Evolutionary conservation across 1,284 basidiomycete genomes (phyloP).

Genomic region (Fomitopsis pinicola): DNA sequence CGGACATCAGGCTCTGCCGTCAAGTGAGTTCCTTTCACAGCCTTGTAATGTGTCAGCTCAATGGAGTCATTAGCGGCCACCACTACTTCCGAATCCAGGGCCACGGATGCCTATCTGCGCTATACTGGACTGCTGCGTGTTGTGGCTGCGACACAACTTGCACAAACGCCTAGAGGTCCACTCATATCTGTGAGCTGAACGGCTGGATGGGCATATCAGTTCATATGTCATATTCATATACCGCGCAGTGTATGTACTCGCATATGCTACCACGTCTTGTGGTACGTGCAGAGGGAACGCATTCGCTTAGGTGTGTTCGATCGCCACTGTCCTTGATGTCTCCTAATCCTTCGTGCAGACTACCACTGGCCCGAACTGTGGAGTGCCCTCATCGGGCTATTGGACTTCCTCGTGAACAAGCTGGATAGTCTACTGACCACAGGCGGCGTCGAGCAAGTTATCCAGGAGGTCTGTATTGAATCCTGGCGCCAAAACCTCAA

Average conservation of each 20-base stretch:
- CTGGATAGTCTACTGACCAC: constrained; percentile 45
- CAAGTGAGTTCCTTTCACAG: constrained; percentile 39
- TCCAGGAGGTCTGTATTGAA: constrained; percentile 41
- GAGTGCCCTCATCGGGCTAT: constrained; percentile 47
- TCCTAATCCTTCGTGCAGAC: constrained; percentile 31
- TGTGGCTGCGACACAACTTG: constrained; percentile 68
- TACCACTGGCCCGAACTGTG: constrained; percentile 65
- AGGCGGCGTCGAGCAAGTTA: constrained; percentile 44
- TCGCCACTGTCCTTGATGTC: not conserved
- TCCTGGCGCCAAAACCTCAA: not conserved
- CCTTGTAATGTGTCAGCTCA: not conserved
- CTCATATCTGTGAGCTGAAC: constrained; percentile 45
- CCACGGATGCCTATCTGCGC: constrained; percentile 47
- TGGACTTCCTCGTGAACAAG: constrained; percentile 51
- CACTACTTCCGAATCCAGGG: constrained; percentile 40
- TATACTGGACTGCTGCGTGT: constrained; percentile 56
- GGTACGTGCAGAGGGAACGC: constrained; percentile 48
- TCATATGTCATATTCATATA: not conserved
- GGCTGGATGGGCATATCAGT: too few relatives aligned
- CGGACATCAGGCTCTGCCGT: constrained; percentile 49
- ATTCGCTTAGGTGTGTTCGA: constrained; percentile 44
- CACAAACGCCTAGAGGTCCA: constrained; percentile 54
- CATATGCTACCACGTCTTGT: constrained; percentile 47
- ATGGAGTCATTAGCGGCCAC: constrained; percentile 38
- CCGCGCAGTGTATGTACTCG: constrained; percentile 39